Evolutionary conservation across 2,329 filamentous ascomycete genomes (phyloP).

Genomic region (Botrytis deweyae): DNA sequence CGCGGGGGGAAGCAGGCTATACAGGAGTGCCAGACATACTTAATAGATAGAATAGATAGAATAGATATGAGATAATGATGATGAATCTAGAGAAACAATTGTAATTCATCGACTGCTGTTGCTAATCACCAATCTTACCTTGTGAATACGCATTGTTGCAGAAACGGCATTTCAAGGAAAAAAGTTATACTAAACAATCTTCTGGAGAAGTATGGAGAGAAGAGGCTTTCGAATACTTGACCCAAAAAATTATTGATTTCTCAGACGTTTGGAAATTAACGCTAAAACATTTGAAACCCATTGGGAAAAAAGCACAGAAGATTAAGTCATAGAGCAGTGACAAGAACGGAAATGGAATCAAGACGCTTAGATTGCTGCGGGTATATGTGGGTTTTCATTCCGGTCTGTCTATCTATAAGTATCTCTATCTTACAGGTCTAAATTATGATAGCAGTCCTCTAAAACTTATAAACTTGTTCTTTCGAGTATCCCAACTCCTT

Average conservation of each 20-base stretch:
- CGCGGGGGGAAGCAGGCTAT: neutral
- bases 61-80: neutral
- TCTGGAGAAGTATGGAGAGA: neutral
- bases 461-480: constrained; percentile 98
- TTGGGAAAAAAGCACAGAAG: neutral
- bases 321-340: neutral
- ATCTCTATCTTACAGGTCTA: constrained; percentile 19
- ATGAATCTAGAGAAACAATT: neutral
- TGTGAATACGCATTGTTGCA: neutral
- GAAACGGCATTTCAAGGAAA: too few relatives aligned
- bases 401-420: constrained; percentile 1
- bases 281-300: neutral
- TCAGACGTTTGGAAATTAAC: neutral
- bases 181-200: neutral
- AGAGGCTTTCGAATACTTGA: neutral
- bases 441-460: constrained; percentile 34
- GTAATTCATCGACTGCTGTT: neutral
- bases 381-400: neutral
- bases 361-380: neutral
- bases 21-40: neutral
- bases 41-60: neutral
- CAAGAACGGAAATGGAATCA: neutral
- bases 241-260: neutral
- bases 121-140: neutral
- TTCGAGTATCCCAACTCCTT: constrained; percentile 80